Conservation (phyloP, 176 grass and related monocot genomes). For the barley (Hordeum vulgare) region DNA sequence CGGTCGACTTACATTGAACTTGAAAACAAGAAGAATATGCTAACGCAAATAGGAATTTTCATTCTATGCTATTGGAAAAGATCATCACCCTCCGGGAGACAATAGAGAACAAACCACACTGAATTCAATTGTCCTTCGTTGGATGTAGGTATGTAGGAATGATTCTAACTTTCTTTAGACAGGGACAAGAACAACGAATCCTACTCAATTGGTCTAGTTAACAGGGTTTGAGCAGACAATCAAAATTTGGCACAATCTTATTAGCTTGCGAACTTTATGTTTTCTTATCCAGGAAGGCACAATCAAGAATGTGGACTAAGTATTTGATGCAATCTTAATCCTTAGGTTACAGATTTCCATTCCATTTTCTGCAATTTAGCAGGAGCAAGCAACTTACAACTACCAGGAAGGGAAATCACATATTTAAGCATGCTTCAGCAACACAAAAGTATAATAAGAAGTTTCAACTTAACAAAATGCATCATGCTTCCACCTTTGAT, state of each 20-base stretch:
- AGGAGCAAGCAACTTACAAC: neutral
- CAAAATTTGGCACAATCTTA: neutral
- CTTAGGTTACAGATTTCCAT: neutral
- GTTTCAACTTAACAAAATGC: neutral
- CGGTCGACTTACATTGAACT: neutral
- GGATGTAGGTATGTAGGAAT: neutral
- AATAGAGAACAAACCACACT: neutral
- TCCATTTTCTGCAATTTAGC: neutral
- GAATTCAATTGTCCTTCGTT: neutral
- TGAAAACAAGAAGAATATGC: neutral
- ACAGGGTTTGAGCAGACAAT: neutral
- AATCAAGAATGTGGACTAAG: neutral
- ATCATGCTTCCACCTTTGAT: neutral
- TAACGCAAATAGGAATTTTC: neutral
- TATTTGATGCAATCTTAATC: neutral
- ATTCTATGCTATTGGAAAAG: neutral
- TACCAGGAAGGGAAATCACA: neutral
- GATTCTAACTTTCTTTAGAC: neutral
- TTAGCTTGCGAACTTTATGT: neutral
- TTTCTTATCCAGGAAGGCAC: neutral
- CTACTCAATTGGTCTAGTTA: neutral
- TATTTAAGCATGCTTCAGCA: neutral
- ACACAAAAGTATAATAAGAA: neutral
- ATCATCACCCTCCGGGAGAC: neutral
- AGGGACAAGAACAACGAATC: neutral